Percentiles rank a stretch among this genome's conserved stretches.
Evolutionary conservation across 306 rosid genomes (phyloP).

Genomic region (Morella rubra): DNA sequence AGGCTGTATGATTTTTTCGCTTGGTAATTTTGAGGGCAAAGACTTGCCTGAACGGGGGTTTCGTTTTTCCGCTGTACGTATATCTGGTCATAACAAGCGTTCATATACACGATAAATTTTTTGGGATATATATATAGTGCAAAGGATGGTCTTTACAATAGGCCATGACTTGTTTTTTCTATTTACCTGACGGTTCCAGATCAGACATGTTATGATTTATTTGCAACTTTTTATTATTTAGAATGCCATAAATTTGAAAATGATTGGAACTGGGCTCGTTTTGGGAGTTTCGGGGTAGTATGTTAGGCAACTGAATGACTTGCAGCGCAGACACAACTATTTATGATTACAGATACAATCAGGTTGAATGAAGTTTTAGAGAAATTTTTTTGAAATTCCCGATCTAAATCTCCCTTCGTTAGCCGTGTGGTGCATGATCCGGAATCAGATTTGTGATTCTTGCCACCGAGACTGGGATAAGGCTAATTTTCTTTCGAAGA

Average conservation of each 20-base stretch:
- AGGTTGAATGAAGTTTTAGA: too few species aligned
- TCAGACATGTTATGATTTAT: background rate
- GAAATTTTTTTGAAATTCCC: too few species aligned
- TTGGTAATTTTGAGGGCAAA: slow-evolving; percentile 11
- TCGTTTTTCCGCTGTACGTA: slow-evolving; percentile 25
- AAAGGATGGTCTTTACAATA: background rate
- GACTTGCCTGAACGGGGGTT: slow-evolving; percentile 20
- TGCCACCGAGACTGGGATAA: too few species aligned
- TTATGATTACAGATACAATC: too few species aligned
- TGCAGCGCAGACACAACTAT: too few species aligned
- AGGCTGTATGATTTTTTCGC: slow-evolving; percentile 24
- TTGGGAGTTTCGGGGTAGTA: too few species aligned
- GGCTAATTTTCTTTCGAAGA: too few species aligned
- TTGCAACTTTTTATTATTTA: background rate
- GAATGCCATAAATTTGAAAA: background rate
- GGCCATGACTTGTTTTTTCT: background rate
- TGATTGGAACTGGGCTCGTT: background rate
- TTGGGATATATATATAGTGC: background rate
- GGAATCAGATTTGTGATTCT: too few species aligned
- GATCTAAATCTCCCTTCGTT: too few species aligned
- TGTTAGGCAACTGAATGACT: too few species aligned
- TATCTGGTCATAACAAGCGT: slow-evolving; percentile 26
- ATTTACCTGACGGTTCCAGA: background rate
- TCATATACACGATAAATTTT: background rate
- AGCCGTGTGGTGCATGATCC: too few species aligned